These are phyloP conservation scores for Monosporozyma unispora DNA, from an alignment of 805 yeast species.

Conservation along the genomic window DNA sequence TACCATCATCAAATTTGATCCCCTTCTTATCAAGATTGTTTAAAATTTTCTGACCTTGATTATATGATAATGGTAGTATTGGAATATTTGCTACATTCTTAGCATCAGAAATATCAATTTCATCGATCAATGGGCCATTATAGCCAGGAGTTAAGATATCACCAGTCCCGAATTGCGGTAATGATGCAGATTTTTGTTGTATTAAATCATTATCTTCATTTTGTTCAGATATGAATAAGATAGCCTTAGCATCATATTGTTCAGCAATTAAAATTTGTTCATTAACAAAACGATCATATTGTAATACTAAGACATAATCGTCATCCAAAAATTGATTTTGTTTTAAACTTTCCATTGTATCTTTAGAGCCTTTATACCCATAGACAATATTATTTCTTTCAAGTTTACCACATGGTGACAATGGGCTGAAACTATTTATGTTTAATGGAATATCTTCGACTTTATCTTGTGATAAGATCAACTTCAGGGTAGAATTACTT, in stretches of 20 bases:
- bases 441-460: conserved; percentile 20
- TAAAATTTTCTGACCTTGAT: conserved; percentile 46
- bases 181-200: conserved; percentile 42
- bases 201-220: conserved; percentile 24
- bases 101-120: conserved; percentile 39
- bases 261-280: conserved; percentile 50
- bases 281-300: conserved; percentile 46
- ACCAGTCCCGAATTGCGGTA: conserved; percentile 58
- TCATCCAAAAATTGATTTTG: conserved; percentile 33
- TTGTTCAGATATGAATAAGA: conserved; percentile 54
- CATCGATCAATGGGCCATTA: conserved; percentile 36
- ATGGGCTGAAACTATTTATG: conserved; percentile 53
- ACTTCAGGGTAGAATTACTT: not conserved
- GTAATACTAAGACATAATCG: conserved; percentile 48
- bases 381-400: conserved; percentile 44
- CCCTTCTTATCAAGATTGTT: conserved; percentile 16
- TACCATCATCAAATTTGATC: conserved; percentile 16
- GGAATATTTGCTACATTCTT: conserved; percentile 61
- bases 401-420: conserved; percentile 50
- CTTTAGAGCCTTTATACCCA: conserved; percentile 54
- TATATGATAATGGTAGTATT: conserved; percentile 66
- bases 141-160: conserved; percentile 76
- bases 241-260: conserved; percentile 49
- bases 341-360: conserved; percentile 42
- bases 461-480: not conserved